phyloP scores from a whole-genome alignment of 2,329 filamentous ascomycete species.

The Lojkania enalia region DNA sequence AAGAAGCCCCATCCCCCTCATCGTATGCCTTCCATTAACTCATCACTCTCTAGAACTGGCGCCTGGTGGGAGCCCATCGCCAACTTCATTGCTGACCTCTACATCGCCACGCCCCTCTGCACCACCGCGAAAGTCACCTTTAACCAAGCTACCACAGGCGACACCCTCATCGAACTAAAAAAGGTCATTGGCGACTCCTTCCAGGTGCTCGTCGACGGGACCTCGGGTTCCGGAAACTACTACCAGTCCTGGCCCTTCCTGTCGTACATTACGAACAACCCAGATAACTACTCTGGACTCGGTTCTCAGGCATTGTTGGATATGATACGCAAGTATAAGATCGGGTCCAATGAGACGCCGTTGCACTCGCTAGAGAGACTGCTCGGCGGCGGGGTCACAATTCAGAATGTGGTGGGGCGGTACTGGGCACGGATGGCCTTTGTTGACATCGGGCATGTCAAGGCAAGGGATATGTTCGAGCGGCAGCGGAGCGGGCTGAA shows the following conservation, averaged over 20 bases:
- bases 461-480: constrained; percentile 46
- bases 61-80: constrained; percentile 59
- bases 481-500: constrained; percentile 43
- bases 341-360: constrained; percentile 55
- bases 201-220: constrained; percentile 55
- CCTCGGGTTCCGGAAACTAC: constrained; percentile 50
- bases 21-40: not conserved
- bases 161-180: constrained; percentile 48
- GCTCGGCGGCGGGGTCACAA: constrained; percentile 29
- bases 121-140: constrained; percentile 44
- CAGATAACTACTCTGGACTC: constrained; percentile 44
- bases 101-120: constrained; percentile 52
- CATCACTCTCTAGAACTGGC: constrained; percentile 42
- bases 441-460: constrained; percentile 54
- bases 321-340: constrained; percentile 48
- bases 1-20: not conserved
- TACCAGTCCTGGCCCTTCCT: constrained; percentile 59
- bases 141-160: constrained; percentile 34
- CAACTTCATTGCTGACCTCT: constrained; percentile 56
- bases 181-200: constrained; percentile 55
- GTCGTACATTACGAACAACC: constrained; percentile 55
- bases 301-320: constrained; percentile 21
- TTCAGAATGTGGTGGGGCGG: constrained; percentile 50
- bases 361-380: constrained; percentile 53
- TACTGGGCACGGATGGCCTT: constrained; percentile 61